A percentile compares a stretch with the other conserved stretches of the same genome.
phyloP scores from a whole-genome alignment of 192 early-diverging fungal genomes.

The Podila epigama region DNA sequence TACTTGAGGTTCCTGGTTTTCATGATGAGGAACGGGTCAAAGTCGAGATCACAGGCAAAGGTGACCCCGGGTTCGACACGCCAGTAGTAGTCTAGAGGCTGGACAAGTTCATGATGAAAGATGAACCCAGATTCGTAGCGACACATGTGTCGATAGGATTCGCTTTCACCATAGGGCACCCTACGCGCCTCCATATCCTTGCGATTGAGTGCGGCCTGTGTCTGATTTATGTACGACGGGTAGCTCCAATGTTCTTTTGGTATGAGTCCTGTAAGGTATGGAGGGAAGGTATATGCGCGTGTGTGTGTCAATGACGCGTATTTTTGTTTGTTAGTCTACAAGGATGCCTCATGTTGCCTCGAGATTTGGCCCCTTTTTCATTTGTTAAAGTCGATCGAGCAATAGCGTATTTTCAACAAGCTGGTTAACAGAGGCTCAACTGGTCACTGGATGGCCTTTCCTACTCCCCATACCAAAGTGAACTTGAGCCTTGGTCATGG shows the following conservation, averaged over 20 bases:
- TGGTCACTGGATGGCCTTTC: too few relatives aligned
- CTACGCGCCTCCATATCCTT: slow-evolving; percentile 63
- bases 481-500: slow-evolving; percentile 32
- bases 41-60: slow-evolving; percentile 80
- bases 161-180: slow-evolving; percentile 76
- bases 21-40: slow-evolving; percentile 85
- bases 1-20: slow-evolving; percentile 75
- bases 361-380: too few relatives aligned
- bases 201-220: slow-evolving; percentile 62
- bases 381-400: too few relatives aligned
- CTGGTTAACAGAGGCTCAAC: too few relatives aligned
- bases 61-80: slow-evolving; percentile 83
- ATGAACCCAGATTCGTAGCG: slow-evolving; percentile 82
- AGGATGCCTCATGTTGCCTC: too few relatives aligned
- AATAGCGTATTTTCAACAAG: neutral
- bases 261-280: slow-evolving; percentile 60
- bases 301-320: too few relatives aligned
- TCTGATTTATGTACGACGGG: slow-evolving; percentile 75
- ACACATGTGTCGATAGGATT: slow-evolving; percentile 92
- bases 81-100: slow-evolving; percentile 84
- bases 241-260: slow-evolving; percentile 78
- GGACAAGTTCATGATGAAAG: slow-evolving; percentile 72
- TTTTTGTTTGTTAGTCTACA: too few relatives aligned
- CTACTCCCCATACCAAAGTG: slow-evolving; percentile 43
- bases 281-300: neutral